A percentile compares a stretch with the other conserved stretches of the same genome.
Conservation (phyloP, 768 basidiomycete species). For the Lentinula detonsa region DNA sequence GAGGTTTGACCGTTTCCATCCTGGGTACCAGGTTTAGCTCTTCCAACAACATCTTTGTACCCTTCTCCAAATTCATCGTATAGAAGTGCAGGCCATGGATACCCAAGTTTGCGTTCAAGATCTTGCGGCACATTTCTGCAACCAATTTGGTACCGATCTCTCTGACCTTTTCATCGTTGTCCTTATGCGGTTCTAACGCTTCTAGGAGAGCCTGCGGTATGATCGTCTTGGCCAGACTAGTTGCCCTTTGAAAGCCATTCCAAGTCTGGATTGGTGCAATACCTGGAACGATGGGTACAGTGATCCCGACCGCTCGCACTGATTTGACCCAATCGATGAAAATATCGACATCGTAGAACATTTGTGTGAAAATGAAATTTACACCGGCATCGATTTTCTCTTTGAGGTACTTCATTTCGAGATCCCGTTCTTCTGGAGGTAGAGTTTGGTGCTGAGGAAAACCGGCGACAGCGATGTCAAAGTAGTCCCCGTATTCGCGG, state of each 20-base stretch:
- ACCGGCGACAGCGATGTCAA: slow-evolving; percentile 91
- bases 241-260: slow-evolving; percentile 89
- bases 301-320: slow-evolving; percentile 81
- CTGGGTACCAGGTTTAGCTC: slow-evolving; percentile 86
- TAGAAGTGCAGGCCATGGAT: slow-evolving; percentile 93
- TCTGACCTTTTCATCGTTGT: slow-evolving; percentile 88
- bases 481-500: slow-evolving; percentile 79
- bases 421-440: slow-evolving; percentile 64
- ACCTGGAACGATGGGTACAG: slow-evolving; percentile 87
- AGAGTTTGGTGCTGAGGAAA: slow-evolving; percentile 82
- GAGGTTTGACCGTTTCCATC: slow-evolving; percentile 86
- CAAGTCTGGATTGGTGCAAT: slow-evolving; percentile 94
- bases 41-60: slow-evolving; percentile 90
- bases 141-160: slow-evolving; percentile 92
- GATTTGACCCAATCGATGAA: slow-evolving; percentile 89
- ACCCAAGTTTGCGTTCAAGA: slow-evolving; percentile 73
- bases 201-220: slow-evolving; percentile 77
- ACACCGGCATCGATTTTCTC: slow-evolving; percentile 89
- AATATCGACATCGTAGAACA: slow-evolving; percentile 93
- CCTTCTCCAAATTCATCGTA: slow-evolving; percentile 96
- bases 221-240: slow-evolving; percentile 67
- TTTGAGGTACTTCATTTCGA: slow-evolving; percentile 83
- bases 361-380: slow-evolving; percentile 94
- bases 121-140: slow-evolving; percentile 87
- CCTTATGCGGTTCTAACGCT: slow-evolving; percentile 79